Evolutionary conservation across 108 stramenopile genomes (phyloP), one percentile per base, ranked within the genome.

Genomic region (Hondaea fermentalgiana): DNA sequence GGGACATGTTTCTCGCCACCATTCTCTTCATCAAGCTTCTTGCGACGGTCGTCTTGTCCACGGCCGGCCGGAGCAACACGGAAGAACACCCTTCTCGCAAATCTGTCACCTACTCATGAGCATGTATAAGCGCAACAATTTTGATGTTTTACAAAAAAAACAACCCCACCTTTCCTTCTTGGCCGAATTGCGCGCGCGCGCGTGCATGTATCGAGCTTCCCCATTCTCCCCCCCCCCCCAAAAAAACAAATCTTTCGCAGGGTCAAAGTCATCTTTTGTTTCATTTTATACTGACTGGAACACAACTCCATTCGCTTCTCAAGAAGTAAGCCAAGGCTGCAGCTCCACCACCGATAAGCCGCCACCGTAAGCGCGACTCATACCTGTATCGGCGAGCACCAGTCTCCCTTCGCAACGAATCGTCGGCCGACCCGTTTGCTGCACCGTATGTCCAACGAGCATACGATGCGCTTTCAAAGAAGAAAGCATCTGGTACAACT

Each of bases 401-500:
- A 83, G 51, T 16, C 76, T 47, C 1, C 76, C 76, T 2, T 4
- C 51, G 23, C 76, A 83, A 45, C 76, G 76, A 12, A 83, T 35
- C 49, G 76, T 83, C 25, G 76, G 76, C 10, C 28, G 45, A 2
- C 76, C 76, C 45, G 76, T 53, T 12, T 23, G 76, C 76, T 83
- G 76, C 76, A 83, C 76, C 12, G 76, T 83, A 45, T 83, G 76
- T 8, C 76, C 76, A 0, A 83, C 76, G 76, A 83, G 45, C 76
- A 83, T 83, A 17, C 76, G 76, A 45, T 83, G 23, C 6, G 76
- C 76, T 3, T 53, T 23, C 19, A 83, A 16, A 23, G 10, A 12
- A 6, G 49, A 43, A 8, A 83, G 51, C 49, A 45, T 53, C 19
- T 25, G 17, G 12, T 83, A 2, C 10, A 83, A 23, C 51, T 83